These are phyloP conservation scores for Wickerhamiella siamensis DNA, from an alignment of 805 yeast genomes.

Conservation along the genomic window DNA sequence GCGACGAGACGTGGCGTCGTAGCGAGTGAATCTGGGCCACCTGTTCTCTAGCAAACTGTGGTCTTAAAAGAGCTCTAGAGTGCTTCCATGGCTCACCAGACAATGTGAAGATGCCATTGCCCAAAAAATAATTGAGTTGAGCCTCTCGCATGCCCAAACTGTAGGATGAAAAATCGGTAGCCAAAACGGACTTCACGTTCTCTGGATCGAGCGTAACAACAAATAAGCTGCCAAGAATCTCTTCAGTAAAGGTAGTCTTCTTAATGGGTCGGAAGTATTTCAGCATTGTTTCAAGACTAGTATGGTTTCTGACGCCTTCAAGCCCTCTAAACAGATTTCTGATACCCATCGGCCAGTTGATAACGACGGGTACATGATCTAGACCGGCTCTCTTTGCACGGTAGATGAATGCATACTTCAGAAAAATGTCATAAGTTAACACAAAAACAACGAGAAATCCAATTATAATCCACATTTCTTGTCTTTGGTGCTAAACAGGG, in stretches of 20 bases:
- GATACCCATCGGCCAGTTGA: neutral
- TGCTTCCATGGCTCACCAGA: conserved; percentile 27
- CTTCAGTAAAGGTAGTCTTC: conserved; percentile 20
- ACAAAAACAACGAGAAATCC: neutral
- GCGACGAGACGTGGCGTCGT: conserved; percentile 17
- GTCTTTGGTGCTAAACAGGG: no score
- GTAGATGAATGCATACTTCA: neutral
- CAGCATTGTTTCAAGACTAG: neutral
- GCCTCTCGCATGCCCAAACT: conserved; percentile 20
- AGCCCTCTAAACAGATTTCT: neutral
- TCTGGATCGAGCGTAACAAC: conserved; percentile 20
- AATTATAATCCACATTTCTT: neutral
- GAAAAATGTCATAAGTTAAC: neutral
- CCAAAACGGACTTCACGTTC: conserved; percentile 20
- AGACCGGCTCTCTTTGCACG: neutral
- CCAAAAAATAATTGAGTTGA: conserved; percentile 21
- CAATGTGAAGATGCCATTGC: conserved; percentile 27
- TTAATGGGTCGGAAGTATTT: neutral
- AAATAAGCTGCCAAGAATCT: conserved; percentile 16
- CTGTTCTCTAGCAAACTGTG: conserved; percentile 25
- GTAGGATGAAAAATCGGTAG: conserved; percentile 23
- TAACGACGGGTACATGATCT: neutral
- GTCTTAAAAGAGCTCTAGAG: conserved; percentile 26
- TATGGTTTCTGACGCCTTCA: neutral
- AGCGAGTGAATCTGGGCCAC: conserved; percentile 20